phyloP scores from a whole-genome alignment of 805 yeast species.

The Blastobotrys peoriensis region DNA sequence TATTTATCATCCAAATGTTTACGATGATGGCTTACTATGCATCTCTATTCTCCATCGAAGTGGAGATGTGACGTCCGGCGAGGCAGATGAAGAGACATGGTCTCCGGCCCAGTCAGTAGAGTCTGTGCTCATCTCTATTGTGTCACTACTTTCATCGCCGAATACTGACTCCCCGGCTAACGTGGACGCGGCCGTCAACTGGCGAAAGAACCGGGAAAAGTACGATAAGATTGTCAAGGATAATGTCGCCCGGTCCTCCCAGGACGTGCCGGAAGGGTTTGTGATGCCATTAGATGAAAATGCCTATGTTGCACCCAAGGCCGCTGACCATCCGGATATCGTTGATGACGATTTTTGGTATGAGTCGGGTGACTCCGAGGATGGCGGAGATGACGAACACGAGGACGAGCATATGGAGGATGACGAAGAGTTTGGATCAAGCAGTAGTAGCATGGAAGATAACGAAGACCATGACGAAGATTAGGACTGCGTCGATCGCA shows the following conservation, averaged over 20 bases:
- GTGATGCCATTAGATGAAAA: slow-evolving; percentile 64
- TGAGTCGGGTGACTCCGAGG: slow-evolving; percentile 60
- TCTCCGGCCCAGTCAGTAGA: slow-evolving; percentile 72
- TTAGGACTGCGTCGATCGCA: no score
- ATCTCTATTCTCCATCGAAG: slow-evolving; percentile 88
- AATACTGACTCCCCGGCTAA: slow-evolving; percentile 92
- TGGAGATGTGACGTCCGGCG: slow-evolving; percentile 86
- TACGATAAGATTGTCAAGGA: slow-evolving; percentile 69
- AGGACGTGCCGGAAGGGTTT: slow-evolving; percentile 83
- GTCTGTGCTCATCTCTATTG: slow-evolving; percentile 80
- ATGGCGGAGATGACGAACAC: slow-evolving; percentile 42
- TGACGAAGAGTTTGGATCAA: background rate
- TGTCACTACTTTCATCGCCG: slow-evolving; percentile 89
- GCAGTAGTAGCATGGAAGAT: background rate
- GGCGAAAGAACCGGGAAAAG: slow-evolving; percentile 72
- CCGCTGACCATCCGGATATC: slow-evolving; percentile 40
- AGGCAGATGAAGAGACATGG: slow-evolving; percentile 93
- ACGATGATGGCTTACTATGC: slow-evolving; percentile 88
- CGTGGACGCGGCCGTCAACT: slow-evolving; percentile 90
- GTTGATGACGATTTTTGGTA: slow-evolving; percentile 84
- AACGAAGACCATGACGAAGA: background rate
- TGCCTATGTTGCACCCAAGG: slow-evolving; percentile 42
- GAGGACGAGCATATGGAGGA: slow-evolving; percentile 33
- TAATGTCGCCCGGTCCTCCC: slow-evolving; percentile 66
- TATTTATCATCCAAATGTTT: slow-evolving; percentile 91